Percentiles rank a stretch among this genome's conserved stretches.
Evolutionary conservation across 73 alveolate species (phyloP).

Genomic region (Blepharisma stoltei): DNA sequence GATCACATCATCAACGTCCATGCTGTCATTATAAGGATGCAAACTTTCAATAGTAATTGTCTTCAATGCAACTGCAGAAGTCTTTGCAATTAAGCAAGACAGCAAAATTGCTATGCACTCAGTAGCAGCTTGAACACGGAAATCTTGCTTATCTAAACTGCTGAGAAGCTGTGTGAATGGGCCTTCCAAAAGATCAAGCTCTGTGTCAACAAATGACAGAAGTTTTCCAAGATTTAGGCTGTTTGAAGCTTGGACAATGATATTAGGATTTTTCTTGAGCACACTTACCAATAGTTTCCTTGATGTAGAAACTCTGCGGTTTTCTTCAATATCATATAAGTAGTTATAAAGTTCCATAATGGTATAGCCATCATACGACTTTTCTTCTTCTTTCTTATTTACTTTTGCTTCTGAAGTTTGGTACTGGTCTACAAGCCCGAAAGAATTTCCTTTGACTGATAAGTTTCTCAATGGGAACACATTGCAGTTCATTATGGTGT

Average conservation of each 20-base stretch:
- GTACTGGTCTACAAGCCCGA: slow-evolving; percentile 16
- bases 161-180: not conserved
- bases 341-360: not conserved
- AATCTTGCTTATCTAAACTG: not conserved
- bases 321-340: not conserved
- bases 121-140: not conserved
- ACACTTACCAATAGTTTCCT: not conserved
- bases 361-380: not conserved
- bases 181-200: not conserved
- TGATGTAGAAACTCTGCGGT: not conserved
- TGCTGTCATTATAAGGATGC: slow-evolving; percentile 24
- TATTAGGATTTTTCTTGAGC: not conserved
- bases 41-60: not conserved
- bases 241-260: not conserved
- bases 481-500: not conserved
- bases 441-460: not conserved
- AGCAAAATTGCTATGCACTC: not conserved
- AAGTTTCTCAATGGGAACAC: not conserved
- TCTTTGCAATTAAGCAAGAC: not conserved
- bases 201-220: not conserved
- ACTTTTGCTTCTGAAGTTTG: not conserved
- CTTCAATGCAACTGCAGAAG: slow-evolving; percentile 11
- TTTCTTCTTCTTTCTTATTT: not conserved
- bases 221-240: not conserved
- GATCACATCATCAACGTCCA: slow-evolving; percentile 21